Conservation (phyloP, 805 yeast genomes). For the Alloascoidea hylecoeti region DNA sequence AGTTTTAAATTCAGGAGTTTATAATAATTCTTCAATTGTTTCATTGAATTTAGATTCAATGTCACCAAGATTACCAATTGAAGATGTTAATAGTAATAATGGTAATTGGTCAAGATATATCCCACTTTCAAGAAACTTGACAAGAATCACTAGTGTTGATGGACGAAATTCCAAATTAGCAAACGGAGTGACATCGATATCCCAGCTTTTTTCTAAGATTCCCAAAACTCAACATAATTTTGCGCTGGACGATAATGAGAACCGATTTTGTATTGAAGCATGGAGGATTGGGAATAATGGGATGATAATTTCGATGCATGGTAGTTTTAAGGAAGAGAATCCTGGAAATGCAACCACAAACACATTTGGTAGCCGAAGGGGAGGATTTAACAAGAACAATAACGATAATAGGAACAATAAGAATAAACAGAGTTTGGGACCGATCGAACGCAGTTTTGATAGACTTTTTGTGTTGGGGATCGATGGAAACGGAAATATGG, state of each 20-base stretch:
- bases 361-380: conserved; percentile 11
- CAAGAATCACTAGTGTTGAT: conserved; percentile 36
- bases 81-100: conserved; percentile 1
- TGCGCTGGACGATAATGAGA: conserved; percentile 48
- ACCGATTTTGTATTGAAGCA: conserved; percentile 62
- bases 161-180: conserved; percentile 42
- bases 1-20: conserved; percentile 50
- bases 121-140: conserved; percentile 63
- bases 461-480: conserved; percentile 68
- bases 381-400: conserved; percentile 14
- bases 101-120: conserved; percentile 28
- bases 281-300: conserved; percentile 64
- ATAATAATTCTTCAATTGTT: conserved; percentile 75
- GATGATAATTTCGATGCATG: conserved; percentile 69
- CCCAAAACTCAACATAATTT: conserved; percentile 75
- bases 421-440: conserved; percentile 17
- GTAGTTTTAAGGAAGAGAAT: conserved; percentile 57
- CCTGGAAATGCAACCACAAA: conserved; percentile 11
- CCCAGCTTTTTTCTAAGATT: conserved; percentile 41
- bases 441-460: conserved; percentile 69
- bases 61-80: conserved; percentile 33
- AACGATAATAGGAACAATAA: conserved; percentile 10
- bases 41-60: conserved; percentile 66
- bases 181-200: conserved; percentile 56
- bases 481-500: conserved; percentile 50